These are phyloP conservation scores for Rauvolfia tetraphylla DNA, from an alignment of 257 asterid species.

Conservation along the genomic window DNA sequence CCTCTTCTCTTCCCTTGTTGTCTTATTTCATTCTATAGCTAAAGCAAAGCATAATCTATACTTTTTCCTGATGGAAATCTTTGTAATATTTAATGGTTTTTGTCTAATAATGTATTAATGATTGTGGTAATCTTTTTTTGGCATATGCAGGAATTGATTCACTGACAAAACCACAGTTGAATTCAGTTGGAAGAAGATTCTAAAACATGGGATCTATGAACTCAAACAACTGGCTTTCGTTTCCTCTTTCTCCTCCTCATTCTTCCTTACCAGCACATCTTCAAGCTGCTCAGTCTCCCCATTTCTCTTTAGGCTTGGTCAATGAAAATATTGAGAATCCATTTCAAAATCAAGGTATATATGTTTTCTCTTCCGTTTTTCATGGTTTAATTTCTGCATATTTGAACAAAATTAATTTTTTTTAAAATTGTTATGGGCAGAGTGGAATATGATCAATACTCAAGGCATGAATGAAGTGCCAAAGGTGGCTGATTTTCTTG, in stretches of 20 bases:
- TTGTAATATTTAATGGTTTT: slow-evolving; percentile 13
- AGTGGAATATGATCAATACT: slow-evolving; percentile 56
- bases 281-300: slow-evolving; percentile 45
- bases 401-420: not conserved
- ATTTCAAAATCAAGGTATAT: slow-evolving; percentile 60
- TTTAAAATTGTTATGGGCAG: slow-evolving; percentile 15
- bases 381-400: not conserved
- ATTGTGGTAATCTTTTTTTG: slow-evolving; percentile 23
- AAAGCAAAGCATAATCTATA: slow-evolving; percentile 1
- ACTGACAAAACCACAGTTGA: slow-evolving; percentile 10
- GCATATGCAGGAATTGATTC: slow-evolving; percentile 41
- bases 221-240: slow-evolving; percentile 84
- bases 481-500: slow-evolving; percentile 75
- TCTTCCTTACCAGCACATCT: slow-evolving; percentile 49
- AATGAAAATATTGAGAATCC: slow-evolving; percentile 56
- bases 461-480: slow-evolving; percentile 57
- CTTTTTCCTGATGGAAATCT: slow-evolving; percentile 11
- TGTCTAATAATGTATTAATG: slow-evolving; percentile 21
- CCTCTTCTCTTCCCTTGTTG: slow-evolving; percentile 24
- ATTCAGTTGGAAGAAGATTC: slow-evolving; percentile 20
- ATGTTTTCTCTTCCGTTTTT: not conserved
- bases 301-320: slow-evolving; percentile 67
- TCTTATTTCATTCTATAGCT: slow-evolving; percentile 12
- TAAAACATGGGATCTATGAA: slow-evolving; percentile 46
- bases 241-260: slow-evolving; percentile 77